Evolutionary conservation across 1,139 yeast species (phyloP).

Genomic region (Saccharomycopsis crataegensis): DNA sequence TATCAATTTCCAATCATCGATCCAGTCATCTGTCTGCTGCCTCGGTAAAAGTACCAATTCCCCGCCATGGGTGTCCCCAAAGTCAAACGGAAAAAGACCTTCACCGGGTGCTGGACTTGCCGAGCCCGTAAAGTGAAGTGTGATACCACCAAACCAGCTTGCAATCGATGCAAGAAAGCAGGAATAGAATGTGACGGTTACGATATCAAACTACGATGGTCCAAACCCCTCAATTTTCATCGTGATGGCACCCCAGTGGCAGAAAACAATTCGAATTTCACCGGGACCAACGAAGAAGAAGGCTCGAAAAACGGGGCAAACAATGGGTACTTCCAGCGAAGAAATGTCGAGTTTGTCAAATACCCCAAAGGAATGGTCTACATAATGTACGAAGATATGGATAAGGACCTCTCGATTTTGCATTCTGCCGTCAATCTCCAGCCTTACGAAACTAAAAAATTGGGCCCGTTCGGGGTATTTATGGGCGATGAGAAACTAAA

Average conservation of each 20-base stretch:
- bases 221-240: conserved; percentile 45
- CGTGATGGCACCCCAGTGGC: conserved; percentile 30
- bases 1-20: too few relatives aligned
- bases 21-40: too few relatives aligned
- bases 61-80: too few relatives aligned
- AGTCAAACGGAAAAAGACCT: conserved; percentile 36
- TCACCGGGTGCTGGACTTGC: conserved; percentile 61
- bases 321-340: conserved; percentile 47
- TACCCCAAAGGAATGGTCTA: conserved; percentile 57
- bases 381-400: conserved; percentile 76
- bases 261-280: conserved; percentile 13
- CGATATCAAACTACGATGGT: conserved; percentile 76
- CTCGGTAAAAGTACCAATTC: too few relatives aligned
- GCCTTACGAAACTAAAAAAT: conserved; percentile 44
- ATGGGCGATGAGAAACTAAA: not conserved
- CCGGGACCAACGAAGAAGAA: conserved; percentile 20
- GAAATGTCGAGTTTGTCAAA: conserved; percentile 69
- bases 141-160: conserved; percentile 46
- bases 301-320: conserved; percentile 19
- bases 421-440: conserved; percentile 45
- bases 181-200: conserved; percentile 74
- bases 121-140: conserved; percentile 54
- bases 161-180: conserved; percentile 45
- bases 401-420: conserved; percentile 54
- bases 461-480: conserved; percentile 86